These are phyloP conservation scores for Luffa aegyptiaca DNA, from an alignment of 306 rosid genomes.

Conservation along the genomic window DNA sequence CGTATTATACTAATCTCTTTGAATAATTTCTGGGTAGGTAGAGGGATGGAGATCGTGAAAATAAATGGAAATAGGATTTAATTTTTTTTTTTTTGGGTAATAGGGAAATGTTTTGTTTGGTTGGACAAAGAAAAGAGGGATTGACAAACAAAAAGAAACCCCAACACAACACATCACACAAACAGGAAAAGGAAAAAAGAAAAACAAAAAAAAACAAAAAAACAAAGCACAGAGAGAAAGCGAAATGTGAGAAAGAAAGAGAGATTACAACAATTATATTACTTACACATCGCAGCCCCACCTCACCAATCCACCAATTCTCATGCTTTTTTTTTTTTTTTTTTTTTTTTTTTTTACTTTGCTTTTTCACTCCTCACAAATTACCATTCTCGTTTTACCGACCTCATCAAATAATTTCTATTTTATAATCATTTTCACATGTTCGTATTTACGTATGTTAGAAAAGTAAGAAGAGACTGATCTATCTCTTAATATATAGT, in stretches of 20 bases:
- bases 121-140: neutral
- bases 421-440: neutral
- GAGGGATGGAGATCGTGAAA: neutral
- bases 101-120: neutral
- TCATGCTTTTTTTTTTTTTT: neutral
- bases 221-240: neutral
- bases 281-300: neutral
- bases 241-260: neutral
- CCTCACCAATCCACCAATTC: neutral
- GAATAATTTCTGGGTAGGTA: neutral
- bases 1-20: too few species aligned
- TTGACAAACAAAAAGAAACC: conserved; percentile 1
- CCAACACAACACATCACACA: neutral
- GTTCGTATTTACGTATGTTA: neutral
- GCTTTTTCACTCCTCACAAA: too few species aligned
- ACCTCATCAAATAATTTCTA: neutral
- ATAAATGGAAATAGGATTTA: neutral
- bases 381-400: neutral
- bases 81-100: too few species aligned
- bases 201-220: neutral
- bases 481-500: neutral
- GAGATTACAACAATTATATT: neutral
- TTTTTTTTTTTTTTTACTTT: neutral
- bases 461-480: too few species aligned
- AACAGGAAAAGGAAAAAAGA: neutral